These are phyloP conservation scores for Arthrobotrys pseudoclavata DNA, from an alignment of 2,329 filamentous ascomycete genomes.

Conservation along the genomic window DNA sequence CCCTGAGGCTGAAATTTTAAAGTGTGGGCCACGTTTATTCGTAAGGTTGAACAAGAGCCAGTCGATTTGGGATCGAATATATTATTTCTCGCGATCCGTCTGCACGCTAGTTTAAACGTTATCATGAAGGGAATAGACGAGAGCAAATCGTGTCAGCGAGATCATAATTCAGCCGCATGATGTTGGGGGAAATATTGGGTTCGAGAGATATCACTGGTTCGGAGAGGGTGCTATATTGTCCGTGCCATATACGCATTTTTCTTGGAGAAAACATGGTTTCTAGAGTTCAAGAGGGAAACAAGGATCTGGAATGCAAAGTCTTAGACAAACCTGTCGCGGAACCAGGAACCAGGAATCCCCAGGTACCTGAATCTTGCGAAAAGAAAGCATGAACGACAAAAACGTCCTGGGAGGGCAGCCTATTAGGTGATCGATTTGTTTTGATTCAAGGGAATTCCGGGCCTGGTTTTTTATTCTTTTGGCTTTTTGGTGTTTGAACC, in stretches of 20 bases:
- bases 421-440: slow-evolving; percentile 38
- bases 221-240: background rate
- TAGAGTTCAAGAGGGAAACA: background rate
- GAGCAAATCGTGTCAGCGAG: slow-evolving; percentile 21
- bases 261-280: background rate
- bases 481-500: background rate
- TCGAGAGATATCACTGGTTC: slow-evolving; percentile 5
- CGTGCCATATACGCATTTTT: slow-evolving; percentile 6
- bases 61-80: slow-evolving; percentile 41
- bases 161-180: slow-evolving; percentile 16
- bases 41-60: slow-evolving; percentile 52
- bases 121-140: slow-evolving; percentile 7
- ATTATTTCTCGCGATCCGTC: slow-evolving; percentile 29
- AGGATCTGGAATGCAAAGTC: slow-evolving; percentile 26
- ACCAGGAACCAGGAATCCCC: slow-evolving; percentile 16
- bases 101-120: slow-evolving; percentile 35
- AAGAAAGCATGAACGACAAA: slow-evolving; percentile 25
- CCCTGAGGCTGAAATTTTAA: slow-evolving; percentile 55
- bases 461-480: slow-evolving; percentile 33
- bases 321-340: slow-evolving; percentile 55
- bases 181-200: slow-evolving; percentile 9
- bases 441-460: slow-evolving; percentile 32
- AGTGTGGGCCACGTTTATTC: slow-evolving; percentile 5
- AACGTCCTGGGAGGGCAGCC: slow-evolving; percentile 39
- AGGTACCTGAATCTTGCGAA: slow-evolving; percentile 15